Base-by-base conservation (phyloP, 139 green algal genomes). In the Micromonas pusilla region DNA sequence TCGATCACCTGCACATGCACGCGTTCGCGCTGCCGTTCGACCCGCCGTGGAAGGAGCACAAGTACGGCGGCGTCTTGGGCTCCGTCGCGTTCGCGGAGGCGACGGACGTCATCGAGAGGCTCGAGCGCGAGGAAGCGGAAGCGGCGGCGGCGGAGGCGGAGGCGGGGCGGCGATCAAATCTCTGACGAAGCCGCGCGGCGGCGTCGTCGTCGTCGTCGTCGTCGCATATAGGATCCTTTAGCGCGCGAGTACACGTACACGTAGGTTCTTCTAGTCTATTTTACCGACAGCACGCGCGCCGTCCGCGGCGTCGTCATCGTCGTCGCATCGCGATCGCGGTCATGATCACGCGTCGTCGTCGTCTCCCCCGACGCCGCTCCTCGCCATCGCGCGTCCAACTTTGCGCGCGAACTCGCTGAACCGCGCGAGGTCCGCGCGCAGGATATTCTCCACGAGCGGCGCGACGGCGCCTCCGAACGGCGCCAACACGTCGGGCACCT, bases 381-480 rank as follows among this genome's bases (percentile, higher is more conserved):
- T n/a, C n/a, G n/a, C 45, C 65, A 72, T 72, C 13, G 65, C 65
- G 20, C 36, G 36, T 13, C 13, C 68, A 1, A 75, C 68, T 39
- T 75, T 75, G 0, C 5, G 13, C 1, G 68, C 19, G 6, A 75
- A 75, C 37, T 23, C 30, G 20, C 23, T 21, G 79, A 96, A 94
- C 1, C 88, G 83, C 45, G 83, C 67, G 87, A 95, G 89, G 85
- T 96, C 91, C n/a, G 68, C 73, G 4, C 73, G 33, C n/a, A 96
- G 86, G 60, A 96, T 93, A 64, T 85, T 81, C 81, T 95, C 91
- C 37, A 96, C 92, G 0, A 95, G 26, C 0, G 92, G 92, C 0
- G 83, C 93, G 6, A 96, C 80, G 2, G 88, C 83, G 54, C 82
- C 88, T 20, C 82, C 91, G 82, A 96, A 93, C 25, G 91, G 91